Evolutionary conservation across 305 asterid genomes (phyloP).

Genomic region (Rubia balearica): DNA sequence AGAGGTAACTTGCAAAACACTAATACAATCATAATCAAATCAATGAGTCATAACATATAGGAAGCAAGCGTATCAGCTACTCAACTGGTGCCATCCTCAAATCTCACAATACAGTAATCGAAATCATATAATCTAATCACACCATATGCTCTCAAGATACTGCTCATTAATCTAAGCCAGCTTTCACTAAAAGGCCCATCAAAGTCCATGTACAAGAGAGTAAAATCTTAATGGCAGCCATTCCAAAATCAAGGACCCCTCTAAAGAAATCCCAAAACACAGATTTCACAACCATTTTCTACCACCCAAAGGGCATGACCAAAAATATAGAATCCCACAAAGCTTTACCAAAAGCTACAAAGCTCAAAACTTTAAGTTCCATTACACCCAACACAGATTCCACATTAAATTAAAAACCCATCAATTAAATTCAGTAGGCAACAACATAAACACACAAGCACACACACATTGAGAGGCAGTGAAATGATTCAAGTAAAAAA

Average conservation of each 20-base stretch:
- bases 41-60: background rate
- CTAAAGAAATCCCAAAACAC: background rate
- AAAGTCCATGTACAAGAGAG: background rate
- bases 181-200: background rate
- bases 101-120: background rate
- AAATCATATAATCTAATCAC: background rate
- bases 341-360: constrained; percentile 6
- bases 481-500: background rate
- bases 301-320: background rate
- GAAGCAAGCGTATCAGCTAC: background rate
- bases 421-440: background rate
- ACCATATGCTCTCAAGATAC: background rate
- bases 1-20: background rate
- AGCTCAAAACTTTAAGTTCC: background rate
- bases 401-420: constrained; percentile 6
- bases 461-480: background rate
- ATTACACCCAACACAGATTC: background rate
- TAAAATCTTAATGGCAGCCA: background rate
- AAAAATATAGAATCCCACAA: background rate
- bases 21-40: background rate
- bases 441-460: background rate
- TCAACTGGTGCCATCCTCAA: background rate
- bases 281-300: background rate
- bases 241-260: background rate
- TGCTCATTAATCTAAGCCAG: background rate